Base-by-base conservation (phyloP, 2,329 filamentous ascomycete genomes). In the Plectosphaerella cucumerina region DNA sequence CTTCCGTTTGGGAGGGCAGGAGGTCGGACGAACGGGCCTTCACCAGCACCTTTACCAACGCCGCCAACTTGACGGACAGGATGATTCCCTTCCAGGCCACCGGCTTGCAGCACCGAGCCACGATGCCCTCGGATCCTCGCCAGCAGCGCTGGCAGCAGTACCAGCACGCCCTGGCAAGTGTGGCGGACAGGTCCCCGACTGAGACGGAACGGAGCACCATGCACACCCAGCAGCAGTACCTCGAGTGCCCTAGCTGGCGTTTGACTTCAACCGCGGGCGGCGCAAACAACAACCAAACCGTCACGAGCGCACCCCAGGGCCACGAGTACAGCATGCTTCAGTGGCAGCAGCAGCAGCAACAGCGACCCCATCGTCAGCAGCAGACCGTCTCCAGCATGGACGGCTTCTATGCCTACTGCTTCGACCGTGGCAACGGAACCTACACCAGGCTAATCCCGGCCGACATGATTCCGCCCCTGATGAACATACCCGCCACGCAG, bases 381-480 rank as follows among this genome's bases (percentile, higher is more conserved):
- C 39, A 42, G 39, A 17, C 39, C 12, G 39, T 18, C 17, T 20
- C 70, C 72, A 49, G 62, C 46, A 55, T 65, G 12, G 62, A 68
- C 14, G 23, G 51, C 33, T 59, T 62, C 14, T 76, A 71, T 50
- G 72, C 69, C 2, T 84, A 84, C 61, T 81, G 72, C 55, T 73
- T 78, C 48, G 72, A 77, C 48, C 72, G 81, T 6, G 75, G 75
- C 9, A 73, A 81, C 52, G 81, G 81, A 4, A 65, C 69, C 44
- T 77, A 73, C 52, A 82, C 81, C 5, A 70, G 75, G 3, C 72
- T 85, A 1, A 67, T 84, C 14, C 78, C 78, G 0, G 80, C 76
- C 0, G 81, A 85, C 54, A 68, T 73, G 65, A 63, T 84, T 11
- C 75, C 74, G 1, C 60, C 66, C 4, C 59, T 76, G 33, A 57